A percentile compares a stretch with the other conserved stretches of the same genome.
Conservation (phyloP, 192 early-diverging fungal species). For the Linnemannia zychae region DNA sequence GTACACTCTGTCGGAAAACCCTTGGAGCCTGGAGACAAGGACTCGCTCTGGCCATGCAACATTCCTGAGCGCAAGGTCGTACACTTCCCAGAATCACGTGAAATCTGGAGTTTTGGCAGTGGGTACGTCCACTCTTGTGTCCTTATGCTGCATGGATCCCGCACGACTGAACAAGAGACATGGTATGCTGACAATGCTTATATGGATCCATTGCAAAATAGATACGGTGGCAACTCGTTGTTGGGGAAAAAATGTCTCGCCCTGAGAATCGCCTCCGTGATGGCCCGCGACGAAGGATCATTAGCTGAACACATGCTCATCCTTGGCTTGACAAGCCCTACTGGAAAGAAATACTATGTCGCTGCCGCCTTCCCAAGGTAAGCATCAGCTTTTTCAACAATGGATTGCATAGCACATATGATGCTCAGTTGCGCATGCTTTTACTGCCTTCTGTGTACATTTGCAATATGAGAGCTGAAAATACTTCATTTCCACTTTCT, state of each 20-base stretch:
- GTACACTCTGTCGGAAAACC: slow-evolving; percentile 56
- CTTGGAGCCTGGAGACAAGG: slow-evolving; percentile 50
- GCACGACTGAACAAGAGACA: no score
- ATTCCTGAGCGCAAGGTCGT: slow-evolving; percentile 51
- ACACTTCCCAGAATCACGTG: slow-evolving; percentile 55
- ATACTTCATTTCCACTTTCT: background rate
- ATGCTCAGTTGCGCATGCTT: background rate
- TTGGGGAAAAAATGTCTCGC: slow-evolving; percentile 52
- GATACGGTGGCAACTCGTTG: slow-evolving; percentile 51
- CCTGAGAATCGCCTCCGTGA: slow-evolving; percentile 49
- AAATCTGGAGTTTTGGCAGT: slow-evolving; percentile 56
- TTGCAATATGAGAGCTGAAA: background rate
- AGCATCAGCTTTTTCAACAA: no score
- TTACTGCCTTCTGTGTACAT: background rate
- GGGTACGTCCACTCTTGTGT: slow-evolving; percentile 14
- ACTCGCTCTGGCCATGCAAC: slow-evolving; percentile 50
- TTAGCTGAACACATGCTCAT: slow-evolving; percentile 56
- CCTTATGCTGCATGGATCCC: background rate
- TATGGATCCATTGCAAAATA: background rate
- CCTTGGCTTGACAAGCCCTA: slow-evolving; percentile 43
- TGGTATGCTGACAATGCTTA: background rate
- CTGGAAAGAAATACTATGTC: slow-evolving; percentile 53
- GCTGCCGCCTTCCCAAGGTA: slow-evolving; percentile 54
- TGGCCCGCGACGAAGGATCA: slow-evolving; percentile 52
- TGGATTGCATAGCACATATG: background rate